Evolutionary conservation across 2,329 filamentous ascomycete genomes (phyloP).

Genomic region (Tolypocladium endophyticum): DNA sequence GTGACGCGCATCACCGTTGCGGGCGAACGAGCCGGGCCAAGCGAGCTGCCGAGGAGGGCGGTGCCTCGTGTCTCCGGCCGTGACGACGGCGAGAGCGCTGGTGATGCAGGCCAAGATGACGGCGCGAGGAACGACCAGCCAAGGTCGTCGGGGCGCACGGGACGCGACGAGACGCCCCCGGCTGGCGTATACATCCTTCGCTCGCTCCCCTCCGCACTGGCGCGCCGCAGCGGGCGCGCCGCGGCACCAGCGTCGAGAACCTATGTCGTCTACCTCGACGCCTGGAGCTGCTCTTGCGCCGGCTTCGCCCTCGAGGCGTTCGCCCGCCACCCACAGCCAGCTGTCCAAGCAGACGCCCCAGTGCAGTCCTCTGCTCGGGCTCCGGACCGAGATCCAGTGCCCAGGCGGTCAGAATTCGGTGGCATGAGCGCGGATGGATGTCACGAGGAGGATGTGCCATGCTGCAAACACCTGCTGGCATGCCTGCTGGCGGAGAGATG

Average conservation of each 20-base stretch:
- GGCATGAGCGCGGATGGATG: constrained; percentile 31
- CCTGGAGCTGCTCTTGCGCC: constrained; percentile 88
- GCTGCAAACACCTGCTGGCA: constrained; percentile 83
- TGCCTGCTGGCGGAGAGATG: constrained; percentile 66
- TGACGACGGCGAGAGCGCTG: background rate
- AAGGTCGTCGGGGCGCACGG: background rate
- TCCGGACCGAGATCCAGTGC: background rate
- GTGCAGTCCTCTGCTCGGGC: background rate
- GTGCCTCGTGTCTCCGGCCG: background rate
- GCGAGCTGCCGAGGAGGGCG: background rate
- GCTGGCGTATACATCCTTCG: constrained; percentile 49
- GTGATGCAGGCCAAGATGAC: background rate
- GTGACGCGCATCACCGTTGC: constrained; percentile 42
- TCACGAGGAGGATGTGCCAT: constrained; percentile 34
- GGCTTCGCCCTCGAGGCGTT: constrained; percentile 71
- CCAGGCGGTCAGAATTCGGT: constrained; percentile 28
- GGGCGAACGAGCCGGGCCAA: background rate
- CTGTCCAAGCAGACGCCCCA: background rate
- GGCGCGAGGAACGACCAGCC: background rate
- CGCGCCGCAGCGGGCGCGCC: constrained; percentile 11
- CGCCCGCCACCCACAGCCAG: background rate
- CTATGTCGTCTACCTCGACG: constrained; percentile 62
- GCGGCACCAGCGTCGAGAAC: constrained; percentile 8
- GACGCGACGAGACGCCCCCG: background rate
- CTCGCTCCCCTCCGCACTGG: constrained; percentile 36